phyloP scores from a whole-genome alignment of 108 stramenopile genomes.

The Cyclotella kingstonii region DNA sequence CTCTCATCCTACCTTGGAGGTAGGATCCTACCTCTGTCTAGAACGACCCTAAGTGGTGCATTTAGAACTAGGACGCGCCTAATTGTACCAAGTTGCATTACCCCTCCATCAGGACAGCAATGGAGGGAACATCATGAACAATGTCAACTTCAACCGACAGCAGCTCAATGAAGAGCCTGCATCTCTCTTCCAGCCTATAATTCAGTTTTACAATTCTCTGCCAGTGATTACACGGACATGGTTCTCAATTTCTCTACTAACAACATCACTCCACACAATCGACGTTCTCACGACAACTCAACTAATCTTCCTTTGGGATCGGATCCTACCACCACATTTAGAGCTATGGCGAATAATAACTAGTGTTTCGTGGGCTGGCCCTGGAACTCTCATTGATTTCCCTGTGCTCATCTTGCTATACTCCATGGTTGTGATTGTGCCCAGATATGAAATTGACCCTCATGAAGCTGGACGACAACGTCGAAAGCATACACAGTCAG shows the following conservation, averaged over 20 bases:
- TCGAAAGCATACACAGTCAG: constrained; percentile 14
- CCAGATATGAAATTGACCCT: constrained; percentile 33
- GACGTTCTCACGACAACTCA: constrained; percentile 26
- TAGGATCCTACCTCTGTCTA: too few species aligned
- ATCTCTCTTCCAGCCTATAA: constrained; percentile 21
- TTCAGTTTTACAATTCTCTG: constrained; percentile 22
- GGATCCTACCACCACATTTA: constrained; percentile 19
- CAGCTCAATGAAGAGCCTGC: constrained; percentile 2
- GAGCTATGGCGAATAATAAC: constrained; percentile 46
- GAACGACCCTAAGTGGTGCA: too few species aligned
- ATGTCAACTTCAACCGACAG: not conserved
- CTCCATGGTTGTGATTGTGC: constrained; percentile 16
- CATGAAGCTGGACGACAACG: constrained; percentile 14
- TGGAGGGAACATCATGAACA: constrained; percentile 3
- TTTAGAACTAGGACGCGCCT: too few species aligned
- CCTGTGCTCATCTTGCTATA: constrained; percentile 27
- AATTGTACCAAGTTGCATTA: too few species aligned
- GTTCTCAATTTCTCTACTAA: constrained; percentile 20
- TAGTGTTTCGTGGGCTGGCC: constrained; percentile 26
- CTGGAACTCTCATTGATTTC: constrained; percentile 31
- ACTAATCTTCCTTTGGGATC: constrained; percentile 27
- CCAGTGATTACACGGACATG: constrained; percentile 30
- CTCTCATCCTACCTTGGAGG: too few species aligned
- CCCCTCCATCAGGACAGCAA: too few species aligned
- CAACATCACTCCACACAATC: constrained; percentile 21